Evolutionary conservation across 495 filamentous ascomycete genomes (phyloP).

Genomic region (Podospora comata): DNA sequence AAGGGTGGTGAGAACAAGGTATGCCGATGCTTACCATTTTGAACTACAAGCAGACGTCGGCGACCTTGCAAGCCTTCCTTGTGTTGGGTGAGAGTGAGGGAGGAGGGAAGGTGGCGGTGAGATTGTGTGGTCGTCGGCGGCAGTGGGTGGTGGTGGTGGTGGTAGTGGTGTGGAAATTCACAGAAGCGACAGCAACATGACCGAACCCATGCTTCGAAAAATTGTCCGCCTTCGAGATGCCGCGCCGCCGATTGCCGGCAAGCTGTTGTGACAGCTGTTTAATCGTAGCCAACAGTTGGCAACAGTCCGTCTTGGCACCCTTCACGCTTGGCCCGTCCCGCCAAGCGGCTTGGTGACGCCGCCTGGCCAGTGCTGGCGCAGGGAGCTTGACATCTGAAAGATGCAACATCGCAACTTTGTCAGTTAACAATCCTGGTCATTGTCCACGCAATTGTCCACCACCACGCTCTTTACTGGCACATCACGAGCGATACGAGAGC

Average conservation of each 20-base stretch:
- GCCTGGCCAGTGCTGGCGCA: background rate
- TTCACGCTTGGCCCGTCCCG: background rate
- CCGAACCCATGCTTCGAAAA: conserved; percentile 24
- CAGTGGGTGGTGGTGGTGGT: conserved; percentile 8
- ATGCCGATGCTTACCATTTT: conserved; percentile 22
- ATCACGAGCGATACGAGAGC: background rate
- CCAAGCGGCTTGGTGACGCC: conserved; percentile 5
- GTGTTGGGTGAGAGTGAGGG: conserved; percentile 1
- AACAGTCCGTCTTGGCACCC: background rate
- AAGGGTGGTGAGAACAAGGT: background rate
- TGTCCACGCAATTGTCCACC: conserved; percentile 6
- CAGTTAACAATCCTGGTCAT: background rate
- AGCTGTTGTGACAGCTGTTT: conserved; percentile 13
- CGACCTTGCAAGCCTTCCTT: conserved; percentile 23
- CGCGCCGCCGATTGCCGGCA: conserved; percentile 31
- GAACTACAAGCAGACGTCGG: conserved; percentile 20
- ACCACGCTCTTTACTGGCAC: background rate
- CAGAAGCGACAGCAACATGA: conserved; percentile 19
- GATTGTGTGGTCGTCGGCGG: conserved; percentile 8
- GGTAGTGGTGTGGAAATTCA: conserved; percentile 13
- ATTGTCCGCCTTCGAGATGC: conserved; percentile 20
- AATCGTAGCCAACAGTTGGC: background rate
- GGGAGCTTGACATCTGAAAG: conserved; percentile 24
- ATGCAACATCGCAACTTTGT: conserved; percentile 36
- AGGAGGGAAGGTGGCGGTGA: conserved; percentile 4